Percentiles rank a stretch among this genome's conserved stretches.
Evolutionary conservation across 768 basidiomycete genomes (phyloP).

Genomic region (Leccinum imitatum): DNA sequence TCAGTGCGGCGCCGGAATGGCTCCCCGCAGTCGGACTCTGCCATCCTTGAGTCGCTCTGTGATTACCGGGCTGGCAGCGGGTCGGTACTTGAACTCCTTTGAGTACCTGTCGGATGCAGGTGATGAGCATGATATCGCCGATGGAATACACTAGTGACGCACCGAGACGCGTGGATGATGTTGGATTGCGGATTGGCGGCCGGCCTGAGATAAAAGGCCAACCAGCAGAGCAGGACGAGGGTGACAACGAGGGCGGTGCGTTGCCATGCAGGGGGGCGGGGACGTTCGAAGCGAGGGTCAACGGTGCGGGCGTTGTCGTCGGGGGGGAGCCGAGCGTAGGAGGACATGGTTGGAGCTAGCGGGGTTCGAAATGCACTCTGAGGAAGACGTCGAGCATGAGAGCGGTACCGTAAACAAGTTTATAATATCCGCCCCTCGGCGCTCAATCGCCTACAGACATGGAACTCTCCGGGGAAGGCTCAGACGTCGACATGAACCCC

Average conservation of each 20-base stretch:
- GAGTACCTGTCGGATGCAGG: conserved; percentile 63
- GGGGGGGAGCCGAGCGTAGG: conserved; percentile 13
- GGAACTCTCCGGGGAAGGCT: conserved; percentile 24
- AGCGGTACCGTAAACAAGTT: conserved; percentile 1
- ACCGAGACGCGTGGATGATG: conserved; percentile 66
- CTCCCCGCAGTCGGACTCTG: conserved; percentile 66
- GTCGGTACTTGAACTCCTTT: conserved; percentile 76
- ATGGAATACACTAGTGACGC: conserved; percentile 16
- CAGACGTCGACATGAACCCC: conserved; percentile 38
- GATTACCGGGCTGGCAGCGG: conserved; percentile 82
- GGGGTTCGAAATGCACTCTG: conserved; percentile 24
- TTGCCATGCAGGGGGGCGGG: conserved; percentile 45
- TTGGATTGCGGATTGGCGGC: conserved; percentile 36
- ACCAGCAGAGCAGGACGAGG: conserved; percentile 44
- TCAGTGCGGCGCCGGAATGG: conserved; percentile 37
- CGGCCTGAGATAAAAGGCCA: conserved; percentile 36
- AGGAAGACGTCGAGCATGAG: conserved; percentile 6
- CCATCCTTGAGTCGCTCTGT: conserved; percentile 77
- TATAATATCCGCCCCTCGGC: background rate
- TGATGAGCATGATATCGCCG: background rate
- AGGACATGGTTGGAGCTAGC: conserved; percentile 11
- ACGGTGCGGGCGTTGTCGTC: background rate
- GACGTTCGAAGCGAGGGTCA: conserved; percentile 36
- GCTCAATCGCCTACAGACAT: conserved; percentile 20
- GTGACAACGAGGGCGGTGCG: conserved; percentile 44